A percentile compares a stretch with the other conserved stretches of the same genome.
Conservation (phyloP, 164 flowering plant species). For the Santalum album region DNA sequence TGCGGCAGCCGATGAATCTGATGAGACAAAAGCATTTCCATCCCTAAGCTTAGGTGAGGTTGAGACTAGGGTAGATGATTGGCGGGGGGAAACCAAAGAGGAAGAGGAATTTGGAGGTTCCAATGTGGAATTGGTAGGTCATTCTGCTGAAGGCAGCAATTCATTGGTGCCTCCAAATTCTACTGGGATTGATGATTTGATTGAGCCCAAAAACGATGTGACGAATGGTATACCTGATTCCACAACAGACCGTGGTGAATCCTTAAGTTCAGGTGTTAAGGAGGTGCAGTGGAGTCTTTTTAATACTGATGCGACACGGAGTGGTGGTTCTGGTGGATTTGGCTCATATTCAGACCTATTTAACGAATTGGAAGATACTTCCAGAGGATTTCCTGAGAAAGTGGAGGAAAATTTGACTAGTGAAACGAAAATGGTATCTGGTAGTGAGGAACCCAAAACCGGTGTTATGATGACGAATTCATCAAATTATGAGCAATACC, state of each 20-base stretch:
- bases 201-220: slow-evolving; percentile 15
- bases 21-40: slow-evolving; percentile 35
- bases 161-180: slow-evolving; percentile 22
- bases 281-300: slow-evolving; percentile 84
- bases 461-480: slow-evolving; percentile 16
- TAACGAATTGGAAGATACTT: slow-evolving; percentile 18
- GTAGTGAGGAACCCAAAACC: slow-evolving; percentile 6
- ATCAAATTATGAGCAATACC: slow-evolving; percentile 13
- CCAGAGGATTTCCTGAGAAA: slow-evolving; percentile 20
- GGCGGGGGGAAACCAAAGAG: slow-evolving; percentile 2
- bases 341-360: slow-evolving; percentile 74
- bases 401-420: slow-evolving; percentile 11
- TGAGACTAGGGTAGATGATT: slow-evolving; percentile 8
- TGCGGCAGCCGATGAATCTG: slow-evolving; percentile 25
- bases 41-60: slow-evolving; percentile 28
- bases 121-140: slow-evolving; percentile 2
- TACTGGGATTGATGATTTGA: slow-evolving; percentile 9
- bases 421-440: slow-evolving; percentile 15
- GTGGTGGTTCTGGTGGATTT: slow-evolving; percentile 28
- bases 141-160: slow-evolving; percentile 8
- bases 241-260: slow-evolving; percentile 14
- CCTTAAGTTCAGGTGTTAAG: slow-evolving; percentile 40
- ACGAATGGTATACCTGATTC: slow-evolving; percentile 18
- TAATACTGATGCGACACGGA: slow-evolving; percentile 30
- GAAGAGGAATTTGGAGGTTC: background rate